Conservation (phyloP, 331 rosid species). For the Prunus yedoensis region DNA sequence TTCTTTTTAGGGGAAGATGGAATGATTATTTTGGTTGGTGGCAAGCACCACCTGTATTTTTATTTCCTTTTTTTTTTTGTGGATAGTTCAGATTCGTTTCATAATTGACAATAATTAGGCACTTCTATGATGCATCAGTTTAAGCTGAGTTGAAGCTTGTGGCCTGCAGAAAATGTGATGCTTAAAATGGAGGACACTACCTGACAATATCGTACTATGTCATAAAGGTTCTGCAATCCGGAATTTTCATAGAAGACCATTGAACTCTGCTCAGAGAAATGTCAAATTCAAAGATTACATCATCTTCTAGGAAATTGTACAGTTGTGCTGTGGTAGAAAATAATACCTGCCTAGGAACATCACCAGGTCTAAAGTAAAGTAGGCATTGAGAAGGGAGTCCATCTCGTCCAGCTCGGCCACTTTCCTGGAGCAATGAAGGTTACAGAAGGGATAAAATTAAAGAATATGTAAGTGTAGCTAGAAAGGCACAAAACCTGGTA, state of each 20-base stretch:
- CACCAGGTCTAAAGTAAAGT: conserved; percentile 83
- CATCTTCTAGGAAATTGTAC: conserved; percentile 10
- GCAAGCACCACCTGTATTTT: too few relatives aligned
- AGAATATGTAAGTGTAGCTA: conserved; percentile 14
- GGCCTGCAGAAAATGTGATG: neutral
- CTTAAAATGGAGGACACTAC: conserved; percentile 32
- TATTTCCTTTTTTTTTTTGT: too few relatives aligned
- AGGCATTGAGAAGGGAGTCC: conserved; percentile 97
- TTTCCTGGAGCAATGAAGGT: conserved; percentile 62
- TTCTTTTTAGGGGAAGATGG: neutral
- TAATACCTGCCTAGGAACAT: conserved; percentile 85
- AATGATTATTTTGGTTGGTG: neutral
- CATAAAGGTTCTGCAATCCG: conserved; percentile 92
- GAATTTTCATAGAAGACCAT: conserved; percentile 95
- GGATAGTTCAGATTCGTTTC: neutral
- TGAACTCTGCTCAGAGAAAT: conserved; percentile 69
- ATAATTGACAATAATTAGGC: neutral
- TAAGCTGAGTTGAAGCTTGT: neutral
- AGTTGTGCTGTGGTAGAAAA: neutral
- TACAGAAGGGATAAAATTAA: conserved; percentile 22
- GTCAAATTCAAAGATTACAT: conserved; percentile 13
- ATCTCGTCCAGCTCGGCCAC: conserved; percentile 98
- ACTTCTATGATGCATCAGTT: neutral
- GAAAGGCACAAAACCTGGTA: conserved; percentile 69
- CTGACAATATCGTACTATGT: conserved; percentile 84